These are phyloP conservation scores for Paulownia fortunei DNA, from an alignment of 257 asterid species.

Conservation along the genomic window DNA sequence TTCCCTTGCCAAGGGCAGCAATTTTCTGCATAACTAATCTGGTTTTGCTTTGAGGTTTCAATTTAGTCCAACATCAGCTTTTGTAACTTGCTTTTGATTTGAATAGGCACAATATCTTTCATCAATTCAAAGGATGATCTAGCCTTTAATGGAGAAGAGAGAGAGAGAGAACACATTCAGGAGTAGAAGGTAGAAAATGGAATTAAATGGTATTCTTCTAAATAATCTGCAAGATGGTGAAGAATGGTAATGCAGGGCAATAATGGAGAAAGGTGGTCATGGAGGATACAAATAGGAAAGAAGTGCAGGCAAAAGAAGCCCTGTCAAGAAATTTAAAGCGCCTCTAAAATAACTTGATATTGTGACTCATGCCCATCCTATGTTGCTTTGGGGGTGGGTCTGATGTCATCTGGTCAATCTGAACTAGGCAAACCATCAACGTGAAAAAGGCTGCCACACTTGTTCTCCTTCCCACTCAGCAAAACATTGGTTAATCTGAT, in stretches of 20 bases:
- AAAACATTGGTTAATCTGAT: not conserved
- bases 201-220: too few species aligned
- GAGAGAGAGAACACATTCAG: not conserved
- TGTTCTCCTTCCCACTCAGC: not conserved
- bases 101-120: not conserved
- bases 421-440: not conserved
- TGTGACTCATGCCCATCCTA: not conserved
- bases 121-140: not conserved
- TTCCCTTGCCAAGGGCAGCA: not conserved
- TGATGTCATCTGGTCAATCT: not conserved
- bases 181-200: not conserved
- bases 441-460: not conserved
- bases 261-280: not conserved
- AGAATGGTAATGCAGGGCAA: not conserved
- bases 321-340: not conserved
- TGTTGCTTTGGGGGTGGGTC: not conserved
- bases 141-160: not conserved
- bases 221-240: not conserved
- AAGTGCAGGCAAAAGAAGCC: not conserved
- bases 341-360: not conserved
- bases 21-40: not conserved
- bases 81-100: not conserved
- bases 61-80: not conserved
- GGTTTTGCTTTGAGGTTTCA: not conserved
- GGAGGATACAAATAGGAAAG: not conserved